phyloP scores from a whole-genome alignment of 441 rosid species.

The Geranium incanum region DNA sequence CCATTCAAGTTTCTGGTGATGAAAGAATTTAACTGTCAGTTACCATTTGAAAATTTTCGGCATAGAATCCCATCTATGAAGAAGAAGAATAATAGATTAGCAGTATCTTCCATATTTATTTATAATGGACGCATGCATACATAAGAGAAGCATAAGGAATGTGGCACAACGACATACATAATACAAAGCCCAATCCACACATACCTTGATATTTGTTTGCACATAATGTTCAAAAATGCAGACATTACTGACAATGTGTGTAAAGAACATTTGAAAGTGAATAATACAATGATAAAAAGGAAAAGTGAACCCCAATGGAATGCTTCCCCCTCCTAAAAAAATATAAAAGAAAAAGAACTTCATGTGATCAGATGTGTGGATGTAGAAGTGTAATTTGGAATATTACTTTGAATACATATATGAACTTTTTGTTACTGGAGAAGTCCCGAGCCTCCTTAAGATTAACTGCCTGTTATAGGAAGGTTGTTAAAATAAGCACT shows the following conservation, averaged over 20 bases:
- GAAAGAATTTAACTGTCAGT: constrained; percentile 30
- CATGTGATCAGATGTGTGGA: neutral
- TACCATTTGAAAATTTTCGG: constrained; percentile 14
- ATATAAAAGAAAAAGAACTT: neutral
- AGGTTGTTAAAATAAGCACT: constrained; percentile 19
- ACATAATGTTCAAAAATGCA: neutral
- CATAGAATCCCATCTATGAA: constrained; percentile 7
- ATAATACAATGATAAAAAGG: neutral
- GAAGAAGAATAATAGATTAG: constrained; percentile 5
- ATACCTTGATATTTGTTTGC: neutral
- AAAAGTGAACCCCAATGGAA: neutral
- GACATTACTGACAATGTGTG: neutral
- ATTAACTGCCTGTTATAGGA: constrained; percentile 62
- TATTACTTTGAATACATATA: constrained; percentile 86
- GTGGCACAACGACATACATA: neutral
- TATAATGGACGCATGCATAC: neutral
- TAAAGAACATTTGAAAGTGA: neutral
- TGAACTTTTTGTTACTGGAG: constrained; percentile 61
- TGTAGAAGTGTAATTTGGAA: constrained; percentile 1
- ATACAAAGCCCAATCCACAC: neutral
- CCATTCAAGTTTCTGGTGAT: constrained; percentile 92
- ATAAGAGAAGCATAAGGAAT: neutral
- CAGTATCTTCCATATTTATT: constrained; percentile 1
- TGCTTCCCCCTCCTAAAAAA: constrained; percentile 1
- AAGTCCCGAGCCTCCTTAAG: constrained; percentile 96